Evolutionary conservation across 768 basidiomycete species (phyloP), one percentile per base, ranked within the genome.

Genomic region (Clathrus columnatus): DNA sequence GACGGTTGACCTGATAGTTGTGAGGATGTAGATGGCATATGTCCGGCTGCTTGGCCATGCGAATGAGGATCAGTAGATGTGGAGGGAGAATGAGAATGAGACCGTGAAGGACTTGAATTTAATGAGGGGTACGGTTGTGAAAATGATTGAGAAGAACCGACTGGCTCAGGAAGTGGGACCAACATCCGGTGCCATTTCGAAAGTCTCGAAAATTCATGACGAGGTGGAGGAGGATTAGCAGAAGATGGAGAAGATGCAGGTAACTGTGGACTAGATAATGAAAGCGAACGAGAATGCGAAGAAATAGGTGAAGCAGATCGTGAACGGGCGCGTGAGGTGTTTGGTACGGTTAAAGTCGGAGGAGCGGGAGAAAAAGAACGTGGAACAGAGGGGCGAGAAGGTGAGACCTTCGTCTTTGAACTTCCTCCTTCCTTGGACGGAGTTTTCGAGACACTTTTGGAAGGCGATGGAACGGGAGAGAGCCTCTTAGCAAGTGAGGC

Each of bases 111-210:
- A 5, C 23, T n/a, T 3, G 51, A 23, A 27, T 42, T 42, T 18
- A 18, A 48, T 10, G 23, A 28, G 16, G 46, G 20, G 20, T 48
- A 18, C 46, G 2, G 10, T 17, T 48, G 46, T 3, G 46, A 18
- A 11, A 14, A 48, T 17, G 46, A 24, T 11, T 48, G 10, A 69
- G 69, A n/a, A 65, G 70, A 8, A 70, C 65, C 26, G 65, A 68
- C 10, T 4, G 36, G 36, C 10, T 36, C 36, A 36, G 36, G 36
- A 36, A 36, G 36, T 36, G 36, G 36, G 36, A 36, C n/a, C 11
- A 36, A 75, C 95, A 98, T 98, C 43, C 85, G 79, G n/a, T 80
- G 82, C 95, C 95, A 97, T 69, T 98, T 98, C 21, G 75, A 79
- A 60, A 91, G 88, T n/a, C 95, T 72, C 51, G 84, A 78, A 51